These are phyloP conservation scores for Neonectria magnoliae DNA, from an alignment of 2,329 filamentous ascomycete genomes.

Conservation along the genomic window DNA sequence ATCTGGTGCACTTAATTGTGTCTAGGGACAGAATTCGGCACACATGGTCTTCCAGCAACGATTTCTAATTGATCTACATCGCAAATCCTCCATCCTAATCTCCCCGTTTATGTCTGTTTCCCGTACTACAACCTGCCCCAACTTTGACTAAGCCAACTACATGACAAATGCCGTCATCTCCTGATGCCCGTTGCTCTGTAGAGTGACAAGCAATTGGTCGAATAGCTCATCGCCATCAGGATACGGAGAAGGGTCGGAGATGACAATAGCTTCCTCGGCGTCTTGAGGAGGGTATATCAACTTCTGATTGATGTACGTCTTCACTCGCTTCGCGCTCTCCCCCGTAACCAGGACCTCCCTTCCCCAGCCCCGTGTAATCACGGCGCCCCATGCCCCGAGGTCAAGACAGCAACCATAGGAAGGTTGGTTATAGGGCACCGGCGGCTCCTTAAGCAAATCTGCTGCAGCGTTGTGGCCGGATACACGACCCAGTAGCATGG, in stretches of 20 bases:
- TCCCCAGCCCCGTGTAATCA: constrained; percentile 46
- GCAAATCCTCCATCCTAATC: too few species aligned
- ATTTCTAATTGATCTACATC: too few species aligned
- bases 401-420: constrained; percentile 49
- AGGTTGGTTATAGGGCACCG: constrained; percentile 43
- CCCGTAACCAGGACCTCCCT: constrained; percentile 43
- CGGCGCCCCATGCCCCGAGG: constrained; percentile 46
- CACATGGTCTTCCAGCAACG: too few species aligned
- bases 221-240: neutral
- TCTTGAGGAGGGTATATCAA: constrained; percentile 11
- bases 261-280: neutral
- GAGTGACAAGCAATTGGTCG: neutral
- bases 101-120: too few species aligned
- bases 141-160: too few species aligned
- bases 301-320: constrained; percentile 46
- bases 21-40: too few species aligned
- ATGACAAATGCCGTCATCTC: neutral
- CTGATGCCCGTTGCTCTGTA: neutral
- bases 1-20: too few species aligned
- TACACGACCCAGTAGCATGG: constrained; percentile 47
- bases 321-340: constrained; percentile 45
- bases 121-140: too few species aligned
- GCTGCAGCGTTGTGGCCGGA: constrained; percentile 49
- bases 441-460: constrained; percentile 43
- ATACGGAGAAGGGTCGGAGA: neutral